phyloP scores from a whole-genome alignment of 306 rosid species.

The Mimosa pudica region DNA sequence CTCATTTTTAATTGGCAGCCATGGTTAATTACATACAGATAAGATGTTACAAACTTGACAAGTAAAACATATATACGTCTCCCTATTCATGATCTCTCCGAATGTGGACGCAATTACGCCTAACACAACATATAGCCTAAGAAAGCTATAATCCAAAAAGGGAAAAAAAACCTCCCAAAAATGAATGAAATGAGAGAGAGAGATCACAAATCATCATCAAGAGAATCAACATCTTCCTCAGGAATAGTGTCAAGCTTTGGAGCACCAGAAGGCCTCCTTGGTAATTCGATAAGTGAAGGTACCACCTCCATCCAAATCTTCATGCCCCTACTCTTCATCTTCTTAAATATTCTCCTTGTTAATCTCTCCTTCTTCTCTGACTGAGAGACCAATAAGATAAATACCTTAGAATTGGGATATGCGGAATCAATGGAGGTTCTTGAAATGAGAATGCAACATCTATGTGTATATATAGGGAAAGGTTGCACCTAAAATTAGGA shows the following conservation, averaged over 20 bases:
- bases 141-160: background rate
- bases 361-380: background rate
- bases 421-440: background rate
- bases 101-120: slow-evolving; percentile 10
- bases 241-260: slow-evolving; percentile 44
- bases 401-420: background rate
- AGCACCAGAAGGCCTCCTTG: slow-evolving; percentile 33
- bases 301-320: slow-evolving; percentile 46
- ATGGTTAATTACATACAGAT: background rate
- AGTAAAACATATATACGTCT: background rate
- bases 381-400: background rate
- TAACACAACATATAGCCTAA: background rate
- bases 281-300: slow-evolving; percentile 40
- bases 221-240: slow-evolving; percentile 38
- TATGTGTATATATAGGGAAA: background rate
- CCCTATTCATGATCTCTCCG: background rate
- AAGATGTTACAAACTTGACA: background rate
- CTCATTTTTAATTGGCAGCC: background rate
- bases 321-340: slow-evolving; percentile 2
- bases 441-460: background rate
- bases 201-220: background rate
- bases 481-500: background rate
- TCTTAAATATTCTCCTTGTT: background rate
- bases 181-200: background rate
- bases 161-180: background rate